A percentile compares a stretch with the other conserved stretches of the same genome.
These are phyloP conservation scores for Oryza punctata DNA, from an alignment of 176 grass and related monocot genomes.

Conservation along the genomic window DNA sequence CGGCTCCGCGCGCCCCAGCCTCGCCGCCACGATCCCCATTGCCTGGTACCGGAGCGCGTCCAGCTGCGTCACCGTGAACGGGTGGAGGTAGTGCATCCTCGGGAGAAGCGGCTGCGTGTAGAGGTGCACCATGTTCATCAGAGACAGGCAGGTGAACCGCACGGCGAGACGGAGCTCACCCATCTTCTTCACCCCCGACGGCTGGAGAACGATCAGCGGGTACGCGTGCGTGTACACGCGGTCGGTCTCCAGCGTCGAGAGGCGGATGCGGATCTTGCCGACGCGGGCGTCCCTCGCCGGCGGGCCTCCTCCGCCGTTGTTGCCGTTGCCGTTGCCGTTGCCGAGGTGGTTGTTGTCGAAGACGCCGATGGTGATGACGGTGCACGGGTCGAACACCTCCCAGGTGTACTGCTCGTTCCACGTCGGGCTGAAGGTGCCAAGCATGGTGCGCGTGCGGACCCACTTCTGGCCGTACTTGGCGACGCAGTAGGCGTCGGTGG, in stretches of 20 bases:
- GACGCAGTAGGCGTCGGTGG: slow-evolving; percentile 87
- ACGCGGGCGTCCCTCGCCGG: slow-evolving; percentile 54
- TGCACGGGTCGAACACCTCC: slow-evolving; percentile 90
- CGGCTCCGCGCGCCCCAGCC: slow-evolving; percentile 73
- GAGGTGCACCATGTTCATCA: slow-evolving; percentile 80
- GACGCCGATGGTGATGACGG: slow-evolving; percentile 84
- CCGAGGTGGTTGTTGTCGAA: slow-evolving; percentile 96
- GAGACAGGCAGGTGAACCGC: slow-evolving; percentile 77
- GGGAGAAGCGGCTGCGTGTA: slow-evolving; percentile 87
- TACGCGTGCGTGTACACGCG: slow-evolving; percentile 86
- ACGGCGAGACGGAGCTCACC: slow-evolving; percentile 86
- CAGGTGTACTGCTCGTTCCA: slow-evolving; percentile 98
- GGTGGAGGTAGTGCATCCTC: slow-evolving; percentile 86
- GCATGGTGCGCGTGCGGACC: slow-evolving; percentile 88
- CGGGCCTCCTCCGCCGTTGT: background rate
- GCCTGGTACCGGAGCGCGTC: slow-evolving; percentile 87
- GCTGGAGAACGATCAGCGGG: slow-evolving; percentile 66
- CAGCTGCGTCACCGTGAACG: slow-evolving; percentile 75
- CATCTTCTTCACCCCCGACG: slow-evolving; percentile 94
- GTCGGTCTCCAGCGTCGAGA: slow-evolving; percentile 84
- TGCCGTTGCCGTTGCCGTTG: background rate
- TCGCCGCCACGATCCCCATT: slow-evolving; percentile 66
- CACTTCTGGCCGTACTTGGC: slow-evolving; percentile 97
- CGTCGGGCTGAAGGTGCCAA: slow-evolving; percentile 52
- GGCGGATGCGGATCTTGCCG: slow-evolving; percentile 86